Percentiles rank a stretch among this genome's conserved stretches.
Evolutionary conservation across 2,329 filamentous ascomycete species (phyloP).

Genomic region (Fusarium falciforme): DNA sequence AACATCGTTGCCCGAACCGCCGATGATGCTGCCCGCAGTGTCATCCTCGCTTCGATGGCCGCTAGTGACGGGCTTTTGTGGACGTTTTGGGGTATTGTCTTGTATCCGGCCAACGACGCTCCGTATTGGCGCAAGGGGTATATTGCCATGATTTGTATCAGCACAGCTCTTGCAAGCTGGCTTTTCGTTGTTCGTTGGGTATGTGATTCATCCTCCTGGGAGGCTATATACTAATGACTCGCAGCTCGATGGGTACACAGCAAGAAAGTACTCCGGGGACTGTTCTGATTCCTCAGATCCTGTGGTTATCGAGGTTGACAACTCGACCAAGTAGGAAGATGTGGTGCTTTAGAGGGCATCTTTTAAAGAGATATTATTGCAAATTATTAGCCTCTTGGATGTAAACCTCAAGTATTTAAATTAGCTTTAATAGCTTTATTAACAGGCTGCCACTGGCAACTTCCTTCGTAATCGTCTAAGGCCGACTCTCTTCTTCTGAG

Average conservation of each 20-base stretch:
- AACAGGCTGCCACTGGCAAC: too few species aligned
- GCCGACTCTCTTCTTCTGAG: too few species aligned
- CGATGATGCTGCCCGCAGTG: slow-evolving; percentile 54
- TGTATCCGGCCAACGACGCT: slow-evolving; percentile 56
- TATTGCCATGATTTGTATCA: slow-evolving; percentile 40
- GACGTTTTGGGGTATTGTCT: slow-evolving; percentile 58
- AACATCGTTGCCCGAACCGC: slow-evolving; percentile 35
- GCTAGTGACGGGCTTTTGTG: slow-evolving; percentile 53
- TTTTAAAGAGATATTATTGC: too few species aligned
- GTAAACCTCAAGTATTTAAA: too few species aligned
- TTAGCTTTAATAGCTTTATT: too few species aligned
- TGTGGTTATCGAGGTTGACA: background rate
- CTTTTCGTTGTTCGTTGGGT: slow-evolving; percentile 33
- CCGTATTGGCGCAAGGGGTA: slow-evolving; percentile 53
- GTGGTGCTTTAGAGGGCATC: too few species aligned
- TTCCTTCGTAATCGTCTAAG: too few species aligned
- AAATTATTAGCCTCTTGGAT: too few species aligned
- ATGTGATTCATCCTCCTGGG: rapidly evolving
- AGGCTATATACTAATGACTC: background rate
- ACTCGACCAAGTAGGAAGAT: background rate
- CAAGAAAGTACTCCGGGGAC: slow-evolving; percentile 5
- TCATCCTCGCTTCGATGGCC: slow-evolving; percentile 56
- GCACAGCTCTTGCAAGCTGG: slow-evolving; percentile 12
- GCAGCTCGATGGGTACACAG: slow-evolving; percentile 23
- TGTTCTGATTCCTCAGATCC: background rate